Percentiles rank a stretch among this genome's conserved stretches.
Conservation (phyloP, 2,329 filamentous ascomycete genomes). For the Ascochyta fabae region DNA sequence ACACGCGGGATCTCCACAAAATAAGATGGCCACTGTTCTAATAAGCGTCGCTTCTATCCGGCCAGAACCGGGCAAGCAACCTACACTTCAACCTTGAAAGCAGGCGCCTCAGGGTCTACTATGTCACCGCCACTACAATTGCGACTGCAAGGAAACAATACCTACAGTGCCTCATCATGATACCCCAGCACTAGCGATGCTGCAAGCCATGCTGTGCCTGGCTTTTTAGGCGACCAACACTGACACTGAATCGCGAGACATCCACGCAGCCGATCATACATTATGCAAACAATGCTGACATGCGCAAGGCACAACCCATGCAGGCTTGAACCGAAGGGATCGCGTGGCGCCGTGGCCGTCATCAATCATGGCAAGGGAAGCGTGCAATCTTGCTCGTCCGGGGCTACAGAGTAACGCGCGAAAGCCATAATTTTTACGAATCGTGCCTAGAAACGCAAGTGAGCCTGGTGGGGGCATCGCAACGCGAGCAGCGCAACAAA, state of each 20-base stretch:
- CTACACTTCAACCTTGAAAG: constrained; percentile 3
- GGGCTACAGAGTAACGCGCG: neutral
- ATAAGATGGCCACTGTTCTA: neutral
- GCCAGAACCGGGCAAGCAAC: neutral
- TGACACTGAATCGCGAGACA: neutral
- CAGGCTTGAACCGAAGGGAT: neutral
- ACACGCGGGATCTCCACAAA: constrained; percentile 7
- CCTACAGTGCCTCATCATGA: neutral
- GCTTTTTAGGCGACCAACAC: neutral
- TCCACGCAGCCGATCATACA: neutral
- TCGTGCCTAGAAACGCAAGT: too few species aligned
- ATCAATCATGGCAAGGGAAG: constrained; percentile 1
- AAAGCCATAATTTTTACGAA: neutral
- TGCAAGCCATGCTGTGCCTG: neutral
- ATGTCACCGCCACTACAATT: neutral
- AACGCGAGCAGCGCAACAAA: too few species aligned
- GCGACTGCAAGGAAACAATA: neutral
- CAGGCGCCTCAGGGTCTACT: neutral
- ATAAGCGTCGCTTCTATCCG: neutral
- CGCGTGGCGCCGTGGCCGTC: neutral
- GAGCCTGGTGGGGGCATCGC: too few species aligned
- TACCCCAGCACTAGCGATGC: neutral
- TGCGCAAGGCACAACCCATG: neutral
- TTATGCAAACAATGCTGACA: neutral
- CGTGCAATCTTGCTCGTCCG: neutral